A percentile compares a stretch with the other conserved stretches of the same genome.
Evolutionary conservation across 805 yeast species (phyloP).

Genomic region (Hanseniaspora pseudoguilliermondii): DNA sequence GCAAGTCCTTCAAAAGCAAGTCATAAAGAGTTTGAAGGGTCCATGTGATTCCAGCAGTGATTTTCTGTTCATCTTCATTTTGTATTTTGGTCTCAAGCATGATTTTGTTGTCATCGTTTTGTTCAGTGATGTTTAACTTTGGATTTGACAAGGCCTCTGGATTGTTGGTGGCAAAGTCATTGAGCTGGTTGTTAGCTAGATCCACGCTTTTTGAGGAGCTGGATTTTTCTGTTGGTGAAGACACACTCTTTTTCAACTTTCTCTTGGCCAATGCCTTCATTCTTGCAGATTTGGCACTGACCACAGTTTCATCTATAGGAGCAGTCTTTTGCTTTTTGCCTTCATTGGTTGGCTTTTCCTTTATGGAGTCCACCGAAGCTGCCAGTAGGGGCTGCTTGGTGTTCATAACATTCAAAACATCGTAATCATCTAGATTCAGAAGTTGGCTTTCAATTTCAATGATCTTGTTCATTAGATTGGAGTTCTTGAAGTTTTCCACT

Average conservation of each 20-base stretch:
- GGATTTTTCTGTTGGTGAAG: slow-evolving; percentile 15
- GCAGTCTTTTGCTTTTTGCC: slow-evolving; percentile 16
- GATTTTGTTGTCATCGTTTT: slow-evolving; percentile 56
- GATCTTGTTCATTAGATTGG: slow-evolving; percentile 16
- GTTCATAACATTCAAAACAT: slow-evolving; percentile 35
- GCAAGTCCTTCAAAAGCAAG: slow-evolving; percentile 60
- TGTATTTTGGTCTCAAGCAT: slow-evolving; percentile 71
- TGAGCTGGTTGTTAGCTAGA: background rate
- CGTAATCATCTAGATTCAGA: slow-evolving; percentile 40
- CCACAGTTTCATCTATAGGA: slow-evolving; percentile 12
- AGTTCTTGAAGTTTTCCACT: slow-evolving; percentile 21
- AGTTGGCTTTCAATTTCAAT: slow-evolving; percentile 30
- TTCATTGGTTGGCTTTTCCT: slow-evolving; percentile 6
- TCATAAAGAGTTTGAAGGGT: slow-evolving; percentile 90
- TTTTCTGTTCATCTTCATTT: slow-evolving; percentile 56
- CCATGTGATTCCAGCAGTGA: slow-evolving; percentile 68
- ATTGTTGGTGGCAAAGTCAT: slow-evolving; percentile 19
- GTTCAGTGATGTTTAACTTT: slow-evolving; percentile 56
- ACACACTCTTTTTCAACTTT: slow-evolving; percentile 62
- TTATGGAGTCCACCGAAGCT: slow-evolving; percentile 18
- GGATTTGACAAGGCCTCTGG: slow-evolving; percentile 25
- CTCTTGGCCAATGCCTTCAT: slow-evolving; percentile 90
- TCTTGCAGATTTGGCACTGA: slow-evolving; percentile 42
- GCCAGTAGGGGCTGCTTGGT: slow-evolving; percentile 37
- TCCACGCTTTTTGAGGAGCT: slow-evolving; percentile 25